A percentile compares a stretch with the other conserved stretches of the same genome.
These are phyloP conservation scores for Aspergillus bombycis DNA, from an alignment of 2,329 filamentous ascomycete genomes.

Conservation along the genomic window DNA sequence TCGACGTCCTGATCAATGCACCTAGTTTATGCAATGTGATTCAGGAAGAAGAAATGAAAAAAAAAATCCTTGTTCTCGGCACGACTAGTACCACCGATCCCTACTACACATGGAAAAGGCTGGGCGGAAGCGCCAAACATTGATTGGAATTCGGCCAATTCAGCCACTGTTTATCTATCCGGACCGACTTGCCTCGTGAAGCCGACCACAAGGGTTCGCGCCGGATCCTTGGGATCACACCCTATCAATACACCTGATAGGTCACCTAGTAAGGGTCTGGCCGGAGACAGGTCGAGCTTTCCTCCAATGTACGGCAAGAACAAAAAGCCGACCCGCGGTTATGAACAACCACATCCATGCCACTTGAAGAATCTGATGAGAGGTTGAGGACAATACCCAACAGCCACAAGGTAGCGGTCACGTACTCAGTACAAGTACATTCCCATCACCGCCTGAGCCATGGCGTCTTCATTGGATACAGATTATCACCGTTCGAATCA, in stretches of 20 bases:
- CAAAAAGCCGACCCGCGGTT: not conserved
- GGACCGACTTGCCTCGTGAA: slow-evolving; percentile 2
- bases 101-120: not conserved
- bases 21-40: not conserved
- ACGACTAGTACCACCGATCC: not conserved
- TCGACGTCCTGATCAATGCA: not conserved
- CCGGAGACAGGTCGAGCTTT: not conserved
- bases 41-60: not conserved
- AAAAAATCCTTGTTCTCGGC: not conserved
- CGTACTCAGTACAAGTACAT: not conserved
- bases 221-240: not conserved
- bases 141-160: not conserved
- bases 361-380: not conserved
- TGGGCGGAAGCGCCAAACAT: not conserved
- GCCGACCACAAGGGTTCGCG: not conserved
- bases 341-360: not conserved
- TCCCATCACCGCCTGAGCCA: not conserved
- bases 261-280: not conserved
- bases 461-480: not conserved
- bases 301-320: not conserved
- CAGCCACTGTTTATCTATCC: not conserved
- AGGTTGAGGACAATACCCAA: not conserved
- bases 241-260: not conserved
- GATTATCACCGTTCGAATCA: not conserved
- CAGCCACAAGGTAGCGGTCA: not conserved